These are phyloP conservation scores for Globisporangium uncinulatum DNA, from an alignment of 352 stramenopile genomes.

Conservation along the genomic window DNA sequence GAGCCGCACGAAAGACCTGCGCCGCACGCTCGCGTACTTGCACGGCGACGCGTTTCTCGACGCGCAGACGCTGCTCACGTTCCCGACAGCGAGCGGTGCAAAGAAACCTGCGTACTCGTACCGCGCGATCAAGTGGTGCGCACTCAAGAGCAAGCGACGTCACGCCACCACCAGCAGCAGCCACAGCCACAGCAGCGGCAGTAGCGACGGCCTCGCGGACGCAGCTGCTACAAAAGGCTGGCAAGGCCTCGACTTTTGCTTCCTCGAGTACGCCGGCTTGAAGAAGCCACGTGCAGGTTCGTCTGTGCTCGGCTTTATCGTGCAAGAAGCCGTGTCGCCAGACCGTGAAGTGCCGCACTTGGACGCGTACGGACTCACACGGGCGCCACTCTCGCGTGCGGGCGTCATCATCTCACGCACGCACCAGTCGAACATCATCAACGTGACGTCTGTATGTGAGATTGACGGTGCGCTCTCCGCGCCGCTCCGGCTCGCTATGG, in stretches of 20 bases:
- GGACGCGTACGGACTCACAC: slow-evolving; percentile 53
- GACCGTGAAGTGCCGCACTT: slow-evolving; percentile 63
- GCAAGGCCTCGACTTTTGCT: slow-evolving; percentile 54
- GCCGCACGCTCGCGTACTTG: slow-evolving; percentile 44
- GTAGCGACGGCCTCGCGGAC: not conserved
- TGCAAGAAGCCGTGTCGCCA: slow-evolving; percentile 64
- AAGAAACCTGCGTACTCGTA: slow-evolving; percentile 50
- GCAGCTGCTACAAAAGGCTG: not conserved
- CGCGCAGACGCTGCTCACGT: slow-evolving; percentile 64
- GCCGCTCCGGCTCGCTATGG: slow-evolving; percentile 28
- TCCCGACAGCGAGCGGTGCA: slow-evolving; percentile 38
- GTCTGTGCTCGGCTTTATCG: slow-evolving; percentile 67
- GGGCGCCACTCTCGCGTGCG: slow-evolving; percentile 48
- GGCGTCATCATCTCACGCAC: slow-evolving; percentile 73
- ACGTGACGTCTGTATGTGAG: slow-evolving; percentile 67
- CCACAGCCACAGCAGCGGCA: not conserved
- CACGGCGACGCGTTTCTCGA: slow-evolving; percentile 51
- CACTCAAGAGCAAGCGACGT: slow-evolving; percentile 19
- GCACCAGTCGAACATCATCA: slow-evolving; percentile 66
- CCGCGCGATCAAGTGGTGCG: slow-evolving; percentile 58
- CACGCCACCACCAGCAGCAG: not conserved
- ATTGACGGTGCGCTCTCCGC: slow-evolving; percentile 46
- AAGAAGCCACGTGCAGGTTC: slow-evolving; percentile 28
- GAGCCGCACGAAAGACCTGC: slow-evolving; percentile 45
- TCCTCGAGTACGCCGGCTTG: slow-evolving; percentile 72